Conservation (phyloP, 805 yeast genomes). For the Saccharomycopsis sp. region DNA sequence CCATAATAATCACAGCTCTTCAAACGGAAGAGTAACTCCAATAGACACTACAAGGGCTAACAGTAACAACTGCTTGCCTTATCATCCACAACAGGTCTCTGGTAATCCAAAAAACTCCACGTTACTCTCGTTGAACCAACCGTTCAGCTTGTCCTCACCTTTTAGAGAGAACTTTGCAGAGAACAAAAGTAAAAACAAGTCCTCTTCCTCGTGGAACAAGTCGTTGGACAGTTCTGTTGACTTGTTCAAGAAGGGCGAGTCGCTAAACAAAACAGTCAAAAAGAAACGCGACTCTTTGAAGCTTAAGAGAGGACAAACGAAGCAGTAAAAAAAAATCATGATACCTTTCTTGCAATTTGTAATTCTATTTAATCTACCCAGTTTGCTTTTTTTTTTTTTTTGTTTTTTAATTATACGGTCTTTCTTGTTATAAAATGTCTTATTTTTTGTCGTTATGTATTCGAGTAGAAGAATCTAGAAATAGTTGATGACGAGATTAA, state of each 20-base stretch:
- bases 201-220: background rate
- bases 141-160: slow-evolving; percentile 9
- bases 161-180: slow-evolving; percentile 10
- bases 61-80: background rate
- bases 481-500: too few species aligned
- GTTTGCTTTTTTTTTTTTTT: too few species aligned
- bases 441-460: background rate
- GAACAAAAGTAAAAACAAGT: background rate
- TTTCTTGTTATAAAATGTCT: background rate
- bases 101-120: background rate
- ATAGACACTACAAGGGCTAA: background rate
- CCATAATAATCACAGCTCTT: background rate
- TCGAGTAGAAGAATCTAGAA: too few species aligned
- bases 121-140: background rate
- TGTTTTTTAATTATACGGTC: background rate
- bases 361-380: background rate
- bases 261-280: background rate
- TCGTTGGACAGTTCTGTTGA: background rate
- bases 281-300: slow-evolving; percentile 13
- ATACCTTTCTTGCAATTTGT: background rate
- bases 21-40: background rate
- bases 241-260: background rate
- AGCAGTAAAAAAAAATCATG: background rate
- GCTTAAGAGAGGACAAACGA: slow-evolving; percentile 5
- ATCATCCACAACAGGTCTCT: slow-evolving; percentile 1